Evolutionary conservation across 1,139 yeast genomes (phyloP).

Genomic region (Magnusiomyces tetraspermus): DNA sequence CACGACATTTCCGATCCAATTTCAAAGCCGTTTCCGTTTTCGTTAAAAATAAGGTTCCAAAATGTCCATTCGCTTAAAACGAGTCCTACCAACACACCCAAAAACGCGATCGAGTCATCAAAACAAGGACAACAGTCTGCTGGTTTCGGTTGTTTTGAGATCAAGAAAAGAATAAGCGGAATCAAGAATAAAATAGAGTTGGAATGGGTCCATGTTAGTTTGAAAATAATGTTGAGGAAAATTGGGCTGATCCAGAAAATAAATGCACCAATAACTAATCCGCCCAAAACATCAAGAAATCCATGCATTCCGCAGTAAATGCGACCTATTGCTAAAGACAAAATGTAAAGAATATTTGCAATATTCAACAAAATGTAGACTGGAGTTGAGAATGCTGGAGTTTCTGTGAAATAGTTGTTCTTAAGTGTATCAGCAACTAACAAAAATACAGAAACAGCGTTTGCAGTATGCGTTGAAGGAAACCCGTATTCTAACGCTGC

Average conservation of each 20-base stretch:
- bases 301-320: constrained; percentile 98
- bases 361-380: constrained; percentile 17
- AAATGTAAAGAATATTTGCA: constrained; percentile 41
- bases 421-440: constrained; percentile 31
- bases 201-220: constrained; percentile 22
- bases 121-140: constrained; percentile 94
- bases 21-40: not conserved
- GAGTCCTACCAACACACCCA: constrained; percentile 78
- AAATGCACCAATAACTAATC: constrained; percentile 51
- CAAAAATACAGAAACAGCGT: constrained; percentile 73
- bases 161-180: constrained; percentile 31
- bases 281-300: constrained; percentile 60
- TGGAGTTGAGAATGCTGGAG: constrained; percentile 5
- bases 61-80: constrained; percentile 48
- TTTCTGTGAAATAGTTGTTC: not conserved
- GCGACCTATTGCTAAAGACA: constrained; percentile 67
- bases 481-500: constrained; percentile 93
- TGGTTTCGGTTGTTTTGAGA: constrained; percentile 73
- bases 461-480: constrained; percentile 88
- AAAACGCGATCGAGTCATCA: constrained; percentile 88
- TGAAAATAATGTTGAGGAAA: constrained; percentile 16
- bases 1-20: not conserved
- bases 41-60: not conserved
- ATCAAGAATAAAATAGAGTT: constrained; percentile 35
- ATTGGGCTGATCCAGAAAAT: constrained; percentile 23